These are phyloP conservation scores for Eimeria praecox DNA, from an alignment of 169 alveolate species.

Conservation along the genomic window DNA sequence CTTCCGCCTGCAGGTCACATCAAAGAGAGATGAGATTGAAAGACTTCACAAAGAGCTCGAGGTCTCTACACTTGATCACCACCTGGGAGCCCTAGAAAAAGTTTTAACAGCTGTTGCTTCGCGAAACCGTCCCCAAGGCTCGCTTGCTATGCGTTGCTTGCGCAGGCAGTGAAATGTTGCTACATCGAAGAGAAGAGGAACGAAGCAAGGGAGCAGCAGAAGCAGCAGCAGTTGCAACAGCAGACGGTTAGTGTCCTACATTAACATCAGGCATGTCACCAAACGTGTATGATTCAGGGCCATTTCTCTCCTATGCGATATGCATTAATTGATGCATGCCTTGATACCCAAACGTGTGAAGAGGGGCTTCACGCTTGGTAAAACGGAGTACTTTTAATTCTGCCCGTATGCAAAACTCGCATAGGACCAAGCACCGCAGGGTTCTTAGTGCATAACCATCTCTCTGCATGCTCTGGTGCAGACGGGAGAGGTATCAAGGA, in stretches of 20 bases:
- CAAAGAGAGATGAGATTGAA: conserved; percentile 92
- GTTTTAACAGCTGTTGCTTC: background rate
- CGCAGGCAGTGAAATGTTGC: conserved; percentile 90
- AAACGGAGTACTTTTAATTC: background rate
- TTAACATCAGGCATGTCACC: background rate
- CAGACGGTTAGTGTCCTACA: conserved; percentile 43
- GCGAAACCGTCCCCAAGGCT: background rate
- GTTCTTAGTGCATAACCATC: background rate
- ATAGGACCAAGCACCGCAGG: background rate
- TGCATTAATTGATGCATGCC: background rate
- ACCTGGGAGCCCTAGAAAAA: background rate
- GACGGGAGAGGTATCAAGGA: conserved; percentile 31
- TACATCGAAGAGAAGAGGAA: conserved; percentile 90
- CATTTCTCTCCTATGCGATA: background rate
- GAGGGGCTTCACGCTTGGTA: background rate
- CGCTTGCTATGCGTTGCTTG: background rate
- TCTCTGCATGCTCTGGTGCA: conserved; percentile 21
- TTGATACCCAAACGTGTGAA: background rate
- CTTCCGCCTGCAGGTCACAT: conserved; percentile 89
- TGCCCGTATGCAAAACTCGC: background rate
- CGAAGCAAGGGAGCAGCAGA: conserved; percentile 83
- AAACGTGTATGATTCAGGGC: background rate
- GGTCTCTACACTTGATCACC: conserved; percentile 22
- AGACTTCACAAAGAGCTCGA: conserved; percentile 89
- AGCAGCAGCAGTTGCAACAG: conserved; percentile 38